These are phyloP conservation scores for Penicillium arizonense DNA, from an alignment of 495 filamentous ascomycete species.

Conservation along the genomic window DNA sequence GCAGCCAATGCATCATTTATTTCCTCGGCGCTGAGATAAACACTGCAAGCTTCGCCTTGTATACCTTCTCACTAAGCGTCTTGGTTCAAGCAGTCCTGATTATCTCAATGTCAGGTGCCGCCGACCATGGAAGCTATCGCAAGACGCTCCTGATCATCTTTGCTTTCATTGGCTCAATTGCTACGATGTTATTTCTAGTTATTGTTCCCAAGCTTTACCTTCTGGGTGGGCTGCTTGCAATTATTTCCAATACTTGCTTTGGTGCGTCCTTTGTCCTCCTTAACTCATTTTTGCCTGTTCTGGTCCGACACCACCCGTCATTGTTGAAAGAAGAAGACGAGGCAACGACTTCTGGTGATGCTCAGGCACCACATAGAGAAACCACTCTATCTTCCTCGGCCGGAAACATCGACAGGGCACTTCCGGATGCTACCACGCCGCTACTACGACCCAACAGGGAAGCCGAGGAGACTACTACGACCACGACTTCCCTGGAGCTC, in stretches of 20 bases:
- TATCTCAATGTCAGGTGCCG: conserved; percentile 92
- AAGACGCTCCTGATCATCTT: conserved; percentile 83
- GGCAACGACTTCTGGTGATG: not conserved
- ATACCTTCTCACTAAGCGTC: conserved; percentile 92
- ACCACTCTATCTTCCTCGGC: conserved; percentile 28
- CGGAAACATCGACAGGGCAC: not conserved
- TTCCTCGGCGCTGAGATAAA: conserved; percentile 85
- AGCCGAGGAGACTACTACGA: conserved; percentile 10
- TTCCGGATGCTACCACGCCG: conserved; percentile 34
- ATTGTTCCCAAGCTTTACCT: conserved; percentile 72
- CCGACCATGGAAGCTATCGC: conserved; percentile 91
- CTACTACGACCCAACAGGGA: conserved; percentile 18
- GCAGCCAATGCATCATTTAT: conserved; percentile 78
- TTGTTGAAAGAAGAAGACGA: conserved; percentile 18
- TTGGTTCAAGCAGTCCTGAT: conserved; percentile 85
- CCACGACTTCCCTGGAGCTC: conserved; percentile 58
- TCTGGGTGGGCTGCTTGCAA: conserved; percentile 77
- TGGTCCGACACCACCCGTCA: conserved; percentile 74
- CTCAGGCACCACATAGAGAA: conserved; percentile 1
- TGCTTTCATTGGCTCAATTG: conserved; percentile 73
- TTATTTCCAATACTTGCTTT: conserved; percentile 87
- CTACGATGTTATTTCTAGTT: conserved; percentile 87
- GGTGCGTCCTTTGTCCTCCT: conserved; percentile 83
- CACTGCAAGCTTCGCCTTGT: conserved; percentile 97
- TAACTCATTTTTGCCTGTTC: conserved; percentile 79